Base-by-base conservation (phyloP, 2,329 filamentous ascomycete genomes). In the Colletotrichum plurivorum region DNA sequence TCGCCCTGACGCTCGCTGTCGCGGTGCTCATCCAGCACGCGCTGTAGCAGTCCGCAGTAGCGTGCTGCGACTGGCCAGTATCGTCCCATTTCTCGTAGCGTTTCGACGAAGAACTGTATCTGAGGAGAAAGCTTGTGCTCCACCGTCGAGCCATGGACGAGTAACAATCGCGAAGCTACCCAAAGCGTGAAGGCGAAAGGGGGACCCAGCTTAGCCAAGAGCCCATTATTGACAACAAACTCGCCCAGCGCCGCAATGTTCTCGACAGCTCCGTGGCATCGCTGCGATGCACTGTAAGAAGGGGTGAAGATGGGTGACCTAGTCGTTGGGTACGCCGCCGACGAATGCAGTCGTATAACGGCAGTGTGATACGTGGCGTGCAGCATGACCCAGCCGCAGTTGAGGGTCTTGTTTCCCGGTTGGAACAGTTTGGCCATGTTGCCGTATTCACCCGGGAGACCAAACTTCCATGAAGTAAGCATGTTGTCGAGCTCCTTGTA, bases 131-230 rank as follows among this genome's bases (percentile, higher is more conserved):
- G 85, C 71, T 92, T 93, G 78, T 93, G 93, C 73, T 96, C 93
- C 63, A 97, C 94, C 0, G 94, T 97, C 8, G 93, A 96, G 27
- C 94, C 94, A 78, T 97, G 94, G 3, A 98, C 95, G 9, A 97
- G 90, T 5, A 97, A 85, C 4, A 97, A 86, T 4, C 95, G 91
- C 6, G 95, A 94, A 3, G 93, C 94, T 16, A 97, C 95, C 95
- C 95, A 97, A 2, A 97, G 85, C 0, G 93, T 94, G 77, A 97
- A 98, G 4, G 94, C 94, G 77, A 97, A 97, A 0, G 94, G 94
- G 0, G 94, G 94, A 0, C 95, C 95, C 16, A 97, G 88, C 77
- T 94, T 94, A 57, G 90, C 86, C 20, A 97, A 85, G 78, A 97
- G 88, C 59, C 87, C 87, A 74, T 94, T 92, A 69, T 89, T 89